These are phyloP conservation scores for Kwoniella newhampshirensis DNA, from an alignment of 768 basidiomycete genomes.

Conservation along the genomic window DNA sequence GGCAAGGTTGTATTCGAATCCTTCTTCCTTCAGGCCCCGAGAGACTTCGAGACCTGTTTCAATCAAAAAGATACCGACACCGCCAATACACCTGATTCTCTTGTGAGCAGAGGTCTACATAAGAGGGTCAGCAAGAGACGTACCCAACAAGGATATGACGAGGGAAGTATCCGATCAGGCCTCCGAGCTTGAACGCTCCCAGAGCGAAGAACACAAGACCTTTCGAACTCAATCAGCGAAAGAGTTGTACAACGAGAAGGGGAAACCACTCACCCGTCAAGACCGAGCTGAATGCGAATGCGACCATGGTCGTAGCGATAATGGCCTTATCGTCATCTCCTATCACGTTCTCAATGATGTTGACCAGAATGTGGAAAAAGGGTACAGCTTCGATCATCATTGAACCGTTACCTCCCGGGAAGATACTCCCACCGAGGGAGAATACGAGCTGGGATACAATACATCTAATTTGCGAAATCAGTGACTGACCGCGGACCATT, in stretches of 20 bases:
- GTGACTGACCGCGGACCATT: constrained; percentile 4
- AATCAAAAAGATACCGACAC: constrained; percentile 91
- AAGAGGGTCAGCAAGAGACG: constrained; percentile 36
- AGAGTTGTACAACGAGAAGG: too few species aligned
- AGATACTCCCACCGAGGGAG: constrained; percentile 80
- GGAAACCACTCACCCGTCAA: constrained; percentile 69
- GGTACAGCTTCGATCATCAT: constrained; percentile 98
- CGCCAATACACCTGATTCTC: constrained; percentile 65
- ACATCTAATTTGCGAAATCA: too few species aligned
- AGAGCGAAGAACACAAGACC: constrained; percentile 82
- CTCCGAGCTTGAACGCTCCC: constrained; percentile 76
- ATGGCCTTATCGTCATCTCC: constrained; percentile 68
- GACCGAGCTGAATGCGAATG: constrained; percentile 81
- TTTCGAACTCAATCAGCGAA: constrained; percentile 45
- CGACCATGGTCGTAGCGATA: constrained; percentile 87
- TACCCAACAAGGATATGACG: constrained; percentile 94
- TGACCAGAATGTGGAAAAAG: constrained; percentile 90
- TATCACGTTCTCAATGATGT: constrained; percentile 68
- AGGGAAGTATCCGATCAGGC: constrained; percentile 91
- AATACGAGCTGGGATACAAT: constrained; percentile 80
- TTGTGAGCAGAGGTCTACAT: constrained; percentile 2
- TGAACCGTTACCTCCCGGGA: constrained; percentile 59
- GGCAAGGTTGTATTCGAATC: constrained; percentile 66
- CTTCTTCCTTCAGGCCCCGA: constrained; percentile 72
- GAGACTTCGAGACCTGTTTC: constrained; percentile 85